These are phyloP conservation scores for Sphagnum fallax DNA, from an alignment of 228 moss, liverwort and hornwort species.

Conservation along the genomic window DNA sequence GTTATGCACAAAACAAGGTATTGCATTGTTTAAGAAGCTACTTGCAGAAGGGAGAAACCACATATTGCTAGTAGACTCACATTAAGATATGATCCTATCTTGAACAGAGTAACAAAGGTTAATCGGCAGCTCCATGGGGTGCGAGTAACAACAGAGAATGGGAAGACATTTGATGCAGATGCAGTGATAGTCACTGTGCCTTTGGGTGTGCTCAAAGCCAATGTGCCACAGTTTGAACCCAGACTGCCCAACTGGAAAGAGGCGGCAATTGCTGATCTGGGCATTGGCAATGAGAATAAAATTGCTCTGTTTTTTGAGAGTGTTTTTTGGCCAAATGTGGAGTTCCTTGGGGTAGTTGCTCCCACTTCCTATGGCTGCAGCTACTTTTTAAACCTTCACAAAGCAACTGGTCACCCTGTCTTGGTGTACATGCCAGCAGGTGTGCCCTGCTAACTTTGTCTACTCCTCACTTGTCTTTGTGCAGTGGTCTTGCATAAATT, in stretches of 20 bases:
- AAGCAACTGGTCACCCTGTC: slow-evolving; percentile 64
- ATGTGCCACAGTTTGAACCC: slow-evolving; percentile 41
- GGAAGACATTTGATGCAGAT: slow-evolving; percentile 39
- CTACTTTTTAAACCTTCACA: slow-evolving; percentile 64
- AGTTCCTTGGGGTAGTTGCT: slow-evolving; percentile 67
- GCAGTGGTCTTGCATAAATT: no score
- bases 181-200: slow-evolving; percentile 53
- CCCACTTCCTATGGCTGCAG: slow-evolving; percentile 63
- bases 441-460: background rate
- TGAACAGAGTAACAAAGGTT: slow-evolving; percentile 36
- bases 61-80: no score
- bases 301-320: slow-evolving; percentile 51
- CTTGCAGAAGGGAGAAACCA: no score
- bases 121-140: slow-evolving; percentile 31
- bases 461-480: no score
- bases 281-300: slow-evolving; percentile 61
- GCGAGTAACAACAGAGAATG: slow-evolving; percentile 44
- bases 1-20: no score
- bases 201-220: slow-evolving; percentile 51
- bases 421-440: slow-evolving; percentile 63
- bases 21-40: no score
- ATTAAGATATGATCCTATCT: no score
- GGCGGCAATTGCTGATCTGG: slow-evolving; percentile 37
- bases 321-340: slow-evolving; percentile 69
- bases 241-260: slow-evolving; percentile 59